These are phyloP conservation scores for Quercus gilva DNA, from an alignment of 306 rosid genomes.

Conservation along the genomic window DNA sequence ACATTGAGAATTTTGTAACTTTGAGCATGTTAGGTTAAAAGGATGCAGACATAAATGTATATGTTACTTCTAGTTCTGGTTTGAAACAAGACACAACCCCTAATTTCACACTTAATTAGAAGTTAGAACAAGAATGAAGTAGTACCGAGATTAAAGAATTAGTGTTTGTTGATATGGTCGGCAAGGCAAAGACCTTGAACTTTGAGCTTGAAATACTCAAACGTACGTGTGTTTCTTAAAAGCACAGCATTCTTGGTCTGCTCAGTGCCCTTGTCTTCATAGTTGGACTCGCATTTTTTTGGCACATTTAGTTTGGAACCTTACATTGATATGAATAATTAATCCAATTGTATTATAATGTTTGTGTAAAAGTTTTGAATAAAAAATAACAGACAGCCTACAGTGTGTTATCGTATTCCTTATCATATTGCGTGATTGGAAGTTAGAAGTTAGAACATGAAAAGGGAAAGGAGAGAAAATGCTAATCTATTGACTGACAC, in stretches of 20 bases:
- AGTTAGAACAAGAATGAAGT: neutral
- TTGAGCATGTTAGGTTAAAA: neutral
- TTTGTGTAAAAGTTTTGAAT: too few relatives aligned
- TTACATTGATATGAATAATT: neutral
- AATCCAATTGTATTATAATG: too few relatives aligned
- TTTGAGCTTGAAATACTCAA: constrained; percentile 4
- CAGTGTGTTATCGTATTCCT: too few relatives aligned
- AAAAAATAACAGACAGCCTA: too few relatives aligned
- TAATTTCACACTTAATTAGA: neutral
- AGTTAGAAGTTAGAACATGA: neutral
- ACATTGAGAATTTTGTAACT: neutral
- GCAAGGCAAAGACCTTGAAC: constrained; percentile 16
- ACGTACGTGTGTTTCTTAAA: neutral
- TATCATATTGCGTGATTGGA: neutral
- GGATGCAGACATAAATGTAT: neutral
- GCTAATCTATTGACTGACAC: too few relatives aligned
- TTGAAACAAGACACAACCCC: neutral
- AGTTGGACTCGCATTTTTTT: neutral
- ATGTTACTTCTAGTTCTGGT: neutral
- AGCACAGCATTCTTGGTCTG: constrained; percentile 10
- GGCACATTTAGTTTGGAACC: neutral
- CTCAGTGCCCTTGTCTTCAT: neutral
- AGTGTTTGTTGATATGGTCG: neutral
- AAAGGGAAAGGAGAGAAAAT: neutral
- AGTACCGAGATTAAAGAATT: neutral